A percentile compares a stretch with the other conserved stretches of the same genome.
phyloP scores from a whole-genome alignment of 345 rosid species.

The Kandelia obovata region DNA sequence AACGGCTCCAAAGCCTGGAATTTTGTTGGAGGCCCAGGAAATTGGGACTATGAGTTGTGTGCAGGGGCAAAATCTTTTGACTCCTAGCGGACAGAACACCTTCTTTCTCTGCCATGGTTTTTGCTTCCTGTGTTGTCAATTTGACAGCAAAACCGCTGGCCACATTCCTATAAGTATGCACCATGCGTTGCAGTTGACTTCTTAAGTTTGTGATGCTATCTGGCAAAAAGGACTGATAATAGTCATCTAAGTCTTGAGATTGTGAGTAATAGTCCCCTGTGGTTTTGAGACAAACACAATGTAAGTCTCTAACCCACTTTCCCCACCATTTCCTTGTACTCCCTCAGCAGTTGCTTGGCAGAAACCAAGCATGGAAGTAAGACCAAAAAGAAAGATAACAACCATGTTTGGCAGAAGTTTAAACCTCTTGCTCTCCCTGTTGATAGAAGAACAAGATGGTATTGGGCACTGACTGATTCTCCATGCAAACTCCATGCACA shows the following conservation, averaged over 20 bases:
- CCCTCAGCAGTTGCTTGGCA: constrained; percentile 8
- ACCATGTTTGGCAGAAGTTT: constrained; percentile 8
- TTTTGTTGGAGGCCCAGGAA: constrained; percentile 23
- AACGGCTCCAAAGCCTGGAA: background rate
- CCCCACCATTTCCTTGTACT: background rate
- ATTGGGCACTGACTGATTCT: background rate
- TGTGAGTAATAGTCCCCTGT: constrained; percentile 1
- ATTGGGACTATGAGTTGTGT: constrained; percentile 22
- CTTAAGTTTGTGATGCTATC: constrained; percentile 7
- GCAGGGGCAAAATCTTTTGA: constrained; percentile 25
- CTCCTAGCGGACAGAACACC: constrained; percentile 39
- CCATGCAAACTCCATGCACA: background rate
- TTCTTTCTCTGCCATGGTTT: constrained; percentile 33
- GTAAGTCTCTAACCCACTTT: constrained; percentile 24
- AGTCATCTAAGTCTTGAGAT: constrained; percentile 14
- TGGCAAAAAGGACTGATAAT: constrained; percentile 40
- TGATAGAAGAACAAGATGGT: background rate
- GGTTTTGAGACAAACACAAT: constrained; percentile 33
- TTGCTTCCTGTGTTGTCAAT: constrained; percentile 42
- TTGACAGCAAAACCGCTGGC: constrained; percentile 48
- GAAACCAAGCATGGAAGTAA: constrained; percentile 20
- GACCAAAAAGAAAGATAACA: constrained; percentile 7
- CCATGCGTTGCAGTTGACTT: constrained; percentile 22
- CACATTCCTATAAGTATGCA: constrained; percentile 35
- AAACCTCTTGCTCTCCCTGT: constrained; percentile 12